Conservation (phyloP, 192 early-diverging fungal genomes). For the Phycomyces nitens region DNA sequence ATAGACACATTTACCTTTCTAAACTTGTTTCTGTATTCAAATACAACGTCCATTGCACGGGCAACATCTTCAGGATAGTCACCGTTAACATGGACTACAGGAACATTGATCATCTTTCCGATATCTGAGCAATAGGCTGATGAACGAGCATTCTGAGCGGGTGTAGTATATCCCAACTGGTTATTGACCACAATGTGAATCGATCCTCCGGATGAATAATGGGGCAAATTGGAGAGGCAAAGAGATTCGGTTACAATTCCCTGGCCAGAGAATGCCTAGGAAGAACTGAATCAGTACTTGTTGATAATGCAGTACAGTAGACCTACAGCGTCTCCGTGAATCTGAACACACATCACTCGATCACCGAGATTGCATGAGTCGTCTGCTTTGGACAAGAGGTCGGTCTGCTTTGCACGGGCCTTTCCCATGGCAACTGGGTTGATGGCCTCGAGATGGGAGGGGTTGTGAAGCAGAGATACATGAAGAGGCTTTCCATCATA, state of each 20-base stretch:
- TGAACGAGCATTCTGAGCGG: constrained; percentile 89
- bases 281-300: neutral
- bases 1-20: too few species aligned
- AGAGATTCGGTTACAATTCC: constrained; percentile 97
- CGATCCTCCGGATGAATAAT: constrained; percentile 91
- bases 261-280: constrained; percentile 71
- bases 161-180: constrained; percentile 97
- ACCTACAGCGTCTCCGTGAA: constrained; percentile 91
- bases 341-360: constrained; percentile 88
- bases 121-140: constrained; percentile 91
- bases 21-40: constrained; percentile 91
- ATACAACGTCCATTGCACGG: constrained; percentile 76
- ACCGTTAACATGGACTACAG: constrained; percentile 95
- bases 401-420: constrained; percentile 92
- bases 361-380: constrained; percentile 85
- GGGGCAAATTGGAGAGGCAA: constrained; percentile 91
- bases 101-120: constrained; percentile 94
- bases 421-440: constrained; percentile 97
- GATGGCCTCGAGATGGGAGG: constrained; percentile 94
- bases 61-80: constrained; percentile 93
- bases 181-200: constrained; percentile 99
- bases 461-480: constrained; percentile 92
- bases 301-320: constrained; percentile 11
- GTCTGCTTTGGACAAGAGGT: constrained; percentile 55
- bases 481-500: constrained; percentile 66